phyloP scores from a whole-genome alignment of 1,284 basidiomycete genomes.

The Cryptococcus sp. region DNA sequence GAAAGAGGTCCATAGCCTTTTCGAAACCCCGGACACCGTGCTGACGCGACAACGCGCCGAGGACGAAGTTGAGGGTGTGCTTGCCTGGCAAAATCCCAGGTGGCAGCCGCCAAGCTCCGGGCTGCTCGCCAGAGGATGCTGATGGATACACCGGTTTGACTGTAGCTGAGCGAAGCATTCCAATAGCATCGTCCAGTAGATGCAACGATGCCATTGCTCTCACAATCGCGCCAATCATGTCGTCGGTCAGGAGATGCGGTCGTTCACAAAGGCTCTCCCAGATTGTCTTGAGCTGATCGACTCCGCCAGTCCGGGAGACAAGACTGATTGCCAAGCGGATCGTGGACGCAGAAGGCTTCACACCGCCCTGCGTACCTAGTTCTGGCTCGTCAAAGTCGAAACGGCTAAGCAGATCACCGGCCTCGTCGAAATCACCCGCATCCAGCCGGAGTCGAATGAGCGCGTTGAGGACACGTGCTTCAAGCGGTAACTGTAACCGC shows the following conservation, averaged over 20 bases:
- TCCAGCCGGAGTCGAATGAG: constrained; percentile 35
- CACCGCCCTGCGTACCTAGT: neutral
- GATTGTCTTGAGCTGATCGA: constrained; percentile 6
- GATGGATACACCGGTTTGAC: neutral
- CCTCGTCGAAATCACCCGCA: constrained; percentile 26
- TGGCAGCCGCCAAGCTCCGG: constrained; percentile 12
- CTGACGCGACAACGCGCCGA: constrained; percentile 9
- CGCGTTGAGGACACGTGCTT: constrained; percentile 34
- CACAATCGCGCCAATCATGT: constrained; percentile 5
- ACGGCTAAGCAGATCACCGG: constrained; percentile 23
- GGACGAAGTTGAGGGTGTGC: constrained; percentile 10
- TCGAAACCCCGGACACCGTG: constrained; percentile 9
- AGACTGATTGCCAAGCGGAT: constrained; percentile 10
- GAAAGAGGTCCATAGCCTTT: constrained; percentile 9
- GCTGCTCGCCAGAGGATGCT: neutral
- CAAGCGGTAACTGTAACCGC: constrained; percentile 19
- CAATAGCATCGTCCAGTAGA: constrained; percentile 10
- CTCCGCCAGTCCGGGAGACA: neutral
- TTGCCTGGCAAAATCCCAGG: constrained; percentile 10
- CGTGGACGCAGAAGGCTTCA: constrained; percentile 11
- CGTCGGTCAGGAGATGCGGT: constrained; percentile 6
- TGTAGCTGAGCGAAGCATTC: constrained; percentile 4
- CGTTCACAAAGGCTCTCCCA: constrained; percentile 12
- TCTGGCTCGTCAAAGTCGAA: constrained; percentile 19
- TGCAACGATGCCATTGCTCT: neutral